These are phyloP conservation scores for Ricinus communis DNA, from an alignment of 345 rosid species.

Conservation along the genomic window DNA sequence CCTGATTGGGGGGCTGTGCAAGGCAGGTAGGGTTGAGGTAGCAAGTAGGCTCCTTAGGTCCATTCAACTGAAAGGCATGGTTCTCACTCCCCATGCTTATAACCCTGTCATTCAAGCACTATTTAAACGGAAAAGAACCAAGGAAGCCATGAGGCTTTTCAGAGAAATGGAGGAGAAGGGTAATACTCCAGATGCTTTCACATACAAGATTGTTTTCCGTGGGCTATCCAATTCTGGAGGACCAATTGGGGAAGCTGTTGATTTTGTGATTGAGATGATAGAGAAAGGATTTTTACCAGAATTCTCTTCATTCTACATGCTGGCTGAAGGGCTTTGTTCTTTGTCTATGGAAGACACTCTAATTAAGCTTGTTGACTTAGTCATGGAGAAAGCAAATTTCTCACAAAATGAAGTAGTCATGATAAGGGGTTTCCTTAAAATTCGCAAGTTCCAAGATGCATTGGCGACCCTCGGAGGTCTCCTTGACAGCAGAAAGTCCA, in stretches of 20 bases:
- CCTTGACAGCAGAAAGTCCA: constrained; percentile 44
- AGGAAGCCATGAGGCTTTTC: constrained; percentile 74
- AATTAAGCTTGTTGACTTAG: constrained; percentile 51
- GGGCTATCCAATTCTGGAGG: constrained; percentile 80
- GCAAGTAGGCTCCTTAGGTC: constrained; percentile 72
- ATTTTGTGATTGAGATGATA: constrained; percentile 67
- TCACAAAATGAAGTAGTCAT: constrained; percentile 53
- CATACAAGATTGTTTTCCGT: constrained; percentile 65
- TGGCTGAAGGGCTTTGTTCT: constrained; percentile 81
- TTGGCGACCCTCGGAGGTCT: constrained; percentile 60
- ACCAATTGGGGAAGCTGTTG: constrained; percentile 79
- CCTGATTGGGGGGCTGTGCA: constrained; percentile 76
- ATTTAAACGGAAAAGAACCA: constrained; percentile 55
- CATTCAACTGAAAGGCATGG: constrained; percentile 76
- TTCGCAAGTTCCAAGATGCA: constrained; percentile 70
- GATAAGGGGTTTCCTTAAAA: constrained; percentile 71
- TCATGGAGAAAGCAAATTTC: constrained; percentile 70
- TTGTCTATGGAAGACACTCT: constrained; percentile 70
- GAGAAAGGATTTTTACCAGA: constrained; percentile 71
- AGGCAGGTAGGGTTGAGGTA: constrained; percentile 73
- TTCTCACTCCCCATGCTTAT: constrained; percentile 70
- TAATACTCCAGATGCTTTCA: constrained; percentile 55
- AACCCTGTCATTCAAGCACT: constrained; percentile 83
- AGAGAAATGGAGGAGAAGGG: constrained; percentile 74
- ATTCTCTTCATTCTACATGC: constrained; percentile 68